These are phyloP conservation scores for Podaxis pistillaris DNA, from an alignment of 768 basidiomycete genomes.

Conservation along the genomic window DNA sequence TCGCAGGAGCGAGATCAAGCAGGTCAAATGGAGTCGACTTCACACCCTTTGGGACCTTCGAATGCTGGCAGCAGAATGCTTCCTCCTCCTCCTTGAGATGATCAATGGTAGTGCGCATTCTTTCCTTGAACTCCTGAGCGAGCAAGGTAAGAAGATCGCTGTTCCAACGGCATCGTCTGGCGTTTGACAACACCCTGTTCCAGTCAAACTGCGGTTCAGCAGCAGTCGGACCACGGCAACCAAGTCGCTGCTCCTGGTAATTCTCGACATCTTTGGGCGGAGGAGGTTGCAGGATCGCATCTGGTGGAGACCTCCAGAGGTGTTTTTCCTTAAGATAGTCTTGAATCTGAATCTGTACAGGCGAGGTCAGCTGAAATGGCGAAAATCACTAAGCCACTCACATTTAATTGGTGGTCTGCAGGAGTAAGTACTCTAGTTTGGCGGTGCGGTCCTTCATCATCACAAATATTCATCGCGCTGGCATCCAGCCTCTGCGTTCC, in stretches of 20 bases:
- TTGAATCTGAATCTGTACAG: not conserved
- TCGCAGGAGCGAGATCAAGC: not conserved
- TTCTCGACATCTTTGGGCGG: not conserved
- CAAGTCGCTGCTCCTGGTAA: not conserved
- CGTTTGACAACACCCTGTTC: not conserved
- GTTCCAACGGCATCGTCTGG: not conserved
- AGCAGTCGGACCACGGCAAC: not conserved
- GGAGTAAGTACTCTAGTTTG: not conserved
- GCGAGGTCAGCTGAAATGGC: not conserved
- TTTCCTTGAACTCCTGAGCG: not conserved
- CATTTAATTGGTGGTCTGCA: not conserved
- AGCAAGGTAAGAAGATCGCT: not conserved
- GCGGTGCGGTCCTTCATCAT: not conserved
- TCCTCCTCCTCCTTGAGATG: not conserved
- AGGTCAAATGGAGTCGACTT: not conserved
- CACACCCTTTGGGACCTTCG: not conserved
- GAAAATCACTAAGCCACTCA: not conserved
- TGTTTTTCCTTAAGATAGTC: not conserved
- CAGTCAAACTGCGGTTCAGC: not conserved
- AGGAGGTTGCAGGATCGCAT: not conserved
- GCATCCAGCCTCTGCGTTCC: not conserved
- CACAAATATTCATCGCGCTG: not conserved
- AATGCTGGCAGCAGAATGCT: not conserved
- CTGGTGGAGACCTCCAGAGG: not conserved
- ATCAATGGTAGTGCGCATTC: not conserved